Evolutionary conservation across 768 basidiomycete genomes (phyloP).

Genomic region (Boletus patriciae): DNA sequence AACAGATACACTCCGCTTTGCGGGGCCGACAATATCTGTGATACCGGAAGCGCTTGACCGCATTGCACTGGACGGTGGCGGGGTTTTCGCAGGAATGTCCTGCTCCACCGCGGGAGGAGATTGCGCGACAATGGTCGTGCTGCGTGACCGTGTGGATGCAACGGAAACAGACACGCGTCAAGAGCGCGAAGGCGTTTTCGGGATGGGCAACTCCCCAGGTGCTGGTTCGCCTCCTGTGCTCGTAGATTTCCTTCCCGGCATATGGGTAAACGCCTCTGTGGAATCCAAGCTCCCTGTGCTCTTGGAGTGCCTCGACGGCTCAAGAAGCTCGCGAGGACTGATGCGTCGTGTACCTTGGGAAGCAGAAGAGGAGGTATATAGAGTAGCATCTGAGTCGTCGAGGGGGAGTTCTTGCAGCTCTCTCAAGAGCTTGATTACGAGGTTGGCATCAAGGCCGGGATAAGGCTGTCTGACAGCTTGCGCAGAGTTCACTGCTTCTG

Average conservation of each 20-base stretch:
- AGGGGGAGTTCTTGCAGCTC: constrained; percentile 20
- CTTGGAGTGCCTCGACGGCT: constrained; percentile 13
- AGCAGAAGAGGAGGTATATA: not conserved
- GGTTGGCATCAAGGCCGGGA: constrained; percentile 23
- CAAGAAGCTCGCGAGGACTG: constrained; percentile 27
- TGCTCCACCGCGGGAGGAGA: constrained; percentile 5
- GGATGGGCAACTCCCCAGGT: constrained; percentile 6
- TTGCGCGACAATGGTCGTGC: constrained; percentile 13
- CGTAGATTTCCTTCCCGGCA: constrained; percentile 7
- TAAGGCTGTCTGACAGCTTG: constrained; percentile 28
- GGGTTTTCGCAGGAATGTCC: constrained; percentile 4
- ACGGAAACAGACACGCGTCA: constrained; percentile 18
- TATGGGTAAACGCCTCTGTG: constrained; percentile 1
- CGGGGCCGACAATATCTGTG: not conserved
- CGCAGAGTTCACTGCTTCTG: constrained; percentile 16
- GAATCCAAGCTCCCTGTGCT: constrained; percentile 6
- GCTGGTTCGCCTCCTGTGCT: constrained; percentile 5
- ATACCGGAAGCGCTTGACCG: not conserved
- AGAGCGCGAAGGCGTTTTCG: constrained; percentile 22
- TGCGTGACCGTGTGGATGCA: constrained; percentile 16
- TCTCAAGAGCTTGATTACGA: constrained; percentile 20
- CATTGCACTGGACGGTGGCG: not conserved
- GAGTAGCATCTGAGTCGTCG: constrained; percentile 16
- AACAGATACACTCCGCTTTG: constrained; percentile 1
- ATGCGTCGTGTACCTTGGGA: constrained; percentile 11